Evolutionary conservation across 441 rosid genomes (phyloP).

Genomic region (Adansonia gregorii): DNA sequence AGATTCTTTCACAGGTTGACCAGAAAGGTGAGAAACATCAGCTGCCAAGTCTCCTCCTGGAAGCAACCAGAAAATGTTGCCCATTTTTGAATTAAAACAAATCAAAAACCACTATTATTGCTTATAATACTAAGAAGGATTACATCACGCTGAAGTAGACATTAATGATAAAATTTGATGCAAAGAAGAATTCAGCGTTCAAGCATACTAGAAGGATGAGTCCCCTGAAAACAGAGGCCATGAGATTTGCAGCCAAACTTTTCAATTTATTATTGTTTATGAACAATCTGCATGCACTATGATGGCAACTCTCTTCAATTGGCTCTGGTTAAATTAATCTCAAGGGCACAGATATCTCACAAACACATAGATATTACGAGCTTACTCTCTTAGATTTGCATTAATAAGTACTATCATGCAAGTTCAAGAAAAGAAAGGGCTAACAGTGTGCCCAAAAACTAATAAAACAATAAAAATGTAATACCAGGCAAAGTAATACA

Average conservation of each 20-base stretch:
- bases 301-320: background rate
- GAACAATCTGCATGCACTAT: background rate
- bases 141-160: background rate
- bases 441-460: background rate
- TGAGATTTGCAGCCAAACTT: slow-evolving; percentile 3
- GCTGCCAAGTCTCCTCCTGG: slow-evolving; percentile 88
- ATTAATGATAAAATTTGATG: slow-evolving; percentile 15
- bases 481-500: background rate
- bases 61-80: slow-evolving; percentile 29
- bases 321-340: slow-evolving; percentile 8
- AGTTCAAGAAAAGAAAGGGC: background rate
- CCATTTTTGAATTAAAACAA: background rate
- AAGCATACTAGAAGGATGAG: slow-evolving; percentile 13
- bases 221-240: background rate
- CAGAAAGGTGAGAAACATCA: slow-evolving; percentile 63
- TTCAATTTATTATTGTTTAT: slow-evolving; percentile 17
- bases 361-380: background rate
- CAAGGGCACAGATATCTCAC: background rate
- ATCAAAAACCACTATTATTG: background rate
- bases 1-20: slow-evolving; percentile 84
- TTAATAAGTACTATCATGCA: background rate
- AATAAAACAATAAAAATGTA: background rate
- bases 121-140: background rate
- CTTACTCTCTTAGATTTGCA: slow-evolving; percentile 1
- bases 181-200: slow-evolving; percentile 1